Percentiles rank a stretch among this genome's conserved stretches.
Conservation (phyloP, 768 basidiomycete genomes). For the Podaxis carcinomalis region DNA sequence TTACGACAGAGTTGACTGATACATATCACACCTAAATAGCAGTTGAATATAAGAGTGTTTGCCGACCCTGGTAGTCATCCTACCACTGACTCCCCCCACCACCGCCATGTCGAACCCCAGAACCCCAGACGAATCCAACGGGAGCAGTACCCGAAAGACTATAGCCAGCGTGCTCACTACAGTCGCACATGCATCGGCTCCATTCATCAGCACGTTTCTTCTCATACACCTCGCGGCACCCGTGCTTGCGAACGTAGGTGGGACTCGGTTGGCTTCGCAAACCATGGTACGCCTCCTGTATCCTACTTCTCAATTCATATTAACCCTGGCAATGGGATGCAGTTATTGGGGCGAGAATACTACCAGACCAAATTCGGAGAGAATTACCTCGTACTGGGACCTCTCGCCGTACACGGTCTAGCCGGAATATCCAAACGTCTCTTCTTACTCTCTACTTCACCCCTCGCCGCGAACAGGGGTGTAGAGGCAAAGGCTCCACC, state of each 20-base stretch:
- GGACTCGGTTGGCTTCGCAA: conserved; percentile 61
- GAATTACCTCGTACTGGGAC: conserved; percentile 60
- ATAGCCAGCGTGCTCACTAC: conserved; percentile 37
- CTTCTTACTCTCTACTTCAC: conserved; percentile 16
- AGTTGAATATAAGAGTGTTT: no score
- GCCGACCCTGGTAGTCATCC: background rate
- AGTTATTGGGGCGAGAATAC: conserved; percentile 84
- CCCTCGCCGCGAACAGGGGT: no score
- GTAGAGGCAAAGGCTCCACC: conserved; percentile 22
- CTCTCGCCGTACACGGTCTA: conserved; percentile 60
- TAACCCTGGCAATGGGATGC: background rate
- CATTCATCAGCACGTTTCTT: conserved; percentile 75
- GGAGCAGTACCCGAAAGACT: background rate
- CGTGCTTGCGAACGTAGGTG: conserved; percentile 64
- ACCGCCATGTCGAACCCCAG: background rate
- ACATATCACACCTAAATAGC: no score
- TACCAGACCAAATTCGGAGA: conserved; percentile 75
- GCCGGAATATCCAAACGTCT: conserved; percentile 60
- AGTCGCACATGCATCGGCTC: conserved; percentile 63
- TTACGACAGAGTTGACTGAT: no score
- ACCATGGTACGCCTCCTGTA: conserved; percentile 57
- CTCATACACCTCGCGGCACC: conserved; percentile 80
- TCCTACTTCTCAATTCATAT: background rate
- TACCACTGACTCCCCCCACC: background rate
- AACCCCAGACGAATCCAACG: background rate